Percentiles rank a stretch among this genome's conserved stretches.
Conservation (phyloP, 805 yeast species). For the Kodamaea restingae region DNA sequence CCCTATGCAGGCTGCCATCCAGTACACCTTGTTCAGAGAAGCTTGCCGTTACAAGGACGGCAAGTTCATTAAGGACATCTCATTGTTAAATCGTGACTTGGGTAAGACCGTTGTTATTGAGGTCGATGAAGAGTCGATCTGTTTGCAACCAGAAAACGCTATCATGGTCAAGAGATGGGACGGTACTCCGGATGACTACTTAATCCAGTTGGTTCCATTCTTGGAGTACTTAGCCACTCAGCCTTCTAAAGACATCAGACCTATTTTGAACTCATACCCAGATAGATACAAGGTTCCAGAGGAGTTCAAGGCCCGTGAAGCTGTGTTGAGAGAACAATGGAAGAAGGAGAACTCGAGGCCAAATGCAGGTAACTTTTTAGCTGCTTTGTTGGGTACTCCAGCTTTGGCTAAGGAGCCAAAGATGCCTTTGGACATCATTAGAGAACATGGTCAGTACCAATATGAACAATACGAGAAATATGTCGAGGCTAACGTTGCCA, state of each 20-base stretch:
- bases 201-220: constrained; percentile 82
- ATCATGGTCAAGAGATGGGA: constrained; percentile 80
- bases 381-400: constrained; percentile 63
- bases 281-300: constrained; percentile 65
- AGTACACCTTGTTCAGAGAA: constrained; percentile 85
- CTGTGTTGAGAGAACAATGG: constrained; percentile 68
- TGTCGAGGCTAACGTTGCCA: constrained; percentile 53
- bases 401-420: constrained; percentile 49
- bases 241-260: constrained; percentile 82
- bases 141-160: constrained; percentile 93
- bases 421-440: constrained; percentile 82
- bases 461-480: constrained; percentile 73
- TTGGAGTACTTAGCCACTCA: constrained; percentile 93
- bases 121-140: constrained; percentile 63
- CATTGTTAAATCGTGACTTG: constrained; percentile 86
- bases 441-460: constrained; percentile 90
- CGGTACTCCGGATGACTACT: constrained; percentile 77
- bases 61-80: constrained; percentile 81
- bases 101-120: constrained; percentile 78
- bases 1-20: constrained; percentile 85
- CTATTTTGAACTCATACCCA: constrained; percentile 68
- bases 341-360: constrained; percentile 46
- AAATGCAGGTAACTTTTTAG: constrained; percentile 49
- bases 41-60: constrained; percentile 90
- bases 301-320: constrained; percentile 80